phyloP scores from a whole-genome alignment of 2,329 filamentous ascomycete species.

The Exophiala lecanii-corni region DNA sequence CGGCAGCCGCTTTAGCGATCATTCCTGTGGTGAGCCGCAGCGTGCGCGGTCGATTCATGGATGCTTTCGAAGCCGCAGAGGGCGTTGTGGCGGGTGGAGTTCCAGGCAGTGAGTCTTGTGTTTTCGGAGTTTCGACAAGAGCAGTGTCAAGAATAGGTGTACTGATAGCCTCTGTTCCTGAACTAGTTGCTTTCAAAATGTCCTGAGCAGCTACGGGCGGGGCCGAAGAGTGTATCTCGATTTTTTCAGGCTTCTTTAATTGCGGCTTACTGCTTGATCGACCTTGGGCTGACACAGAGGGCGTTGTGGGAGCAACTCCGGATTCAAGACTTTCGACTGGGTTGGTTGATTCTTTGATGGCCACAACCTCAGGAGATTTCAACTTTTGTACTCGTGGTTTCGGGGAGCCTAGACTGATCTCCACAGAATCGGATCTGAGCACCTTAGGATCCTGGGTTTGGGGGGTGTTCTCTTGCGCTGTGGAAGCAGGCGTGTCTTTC shows the following conservation, averaged over 20 bases:
- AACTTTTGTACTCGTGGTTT: conserved; percentile 25
- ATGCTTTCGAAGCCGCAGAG: conserved; percentile 12
- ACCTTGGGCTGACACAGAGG: not conserved
- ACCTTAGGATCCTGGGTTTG: conserved; percentile 2
- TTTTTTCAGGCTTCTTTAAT: not conserved
- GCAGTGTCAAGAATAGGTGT: conserved; percentile 16
- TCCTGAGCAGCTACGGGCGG: not conserved
- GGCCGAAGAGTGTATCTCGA: not conserved
- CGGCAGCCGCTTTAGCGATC: conserved; percentile 12
- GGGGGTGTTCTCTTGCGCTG: conserved; percentile 3
- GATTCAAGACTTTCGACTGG: no score
- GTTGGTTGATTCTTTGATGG: no score
- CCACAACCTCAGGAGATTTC: not conserved
- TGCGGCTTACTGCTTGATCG: not conserved
- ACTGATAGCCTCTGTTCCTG: conserved; percentile 6
- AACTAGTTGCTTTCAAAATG: not conserved
- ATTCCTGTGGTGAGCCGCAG: conserved; percentile 24
- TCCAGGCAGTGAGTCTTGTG: conserved; percentile 14
- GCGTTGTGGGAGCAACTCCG: no score
- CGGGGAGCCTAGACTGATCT: conserved; percentile 41
- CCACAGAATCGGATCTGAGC: conserved; percentile 27
- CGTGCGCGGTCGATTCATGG: conserved; percentile 17
- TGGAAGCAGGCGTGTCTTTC: conserved; percentile 8
- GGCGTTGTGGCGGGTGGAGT: conserved; percentile 17
- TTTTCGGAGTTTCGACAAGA: conserved; percentile 15